Evolutionary conservation across 1,284 basidiomycete species (phyloP).

Genomic region (Puccinia horiana): DNA sequence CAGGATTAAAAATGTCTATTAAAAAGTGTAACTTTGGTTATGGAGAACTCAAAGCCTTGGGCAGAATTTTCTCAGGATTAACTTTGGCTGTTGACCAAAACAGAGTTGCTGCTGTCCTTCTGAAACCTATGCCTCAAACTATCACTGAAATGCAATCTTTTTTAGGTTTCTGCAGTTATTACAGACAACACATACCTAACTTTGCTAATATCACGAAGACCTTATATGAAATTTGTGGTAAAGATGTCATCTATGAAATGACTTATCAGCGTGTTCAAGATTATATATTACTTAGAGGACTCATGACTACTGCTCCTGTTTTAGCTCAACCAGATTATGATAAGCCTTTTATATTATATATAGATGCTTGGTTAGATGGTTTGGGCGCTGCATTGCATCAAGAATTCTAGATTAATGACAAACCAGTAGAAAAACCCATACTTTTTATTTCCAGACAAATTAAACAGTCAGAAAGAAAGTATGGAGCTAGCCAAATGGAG

Average conservation of each 20-base stretch:
- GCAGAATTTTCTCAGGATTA: neutral
- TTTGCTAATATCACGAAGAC: neutral
- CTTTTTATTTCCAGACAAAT: neutral
- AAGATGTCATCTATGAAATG: slow-evolving; percentile 5
- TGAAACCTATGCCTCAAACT: too few relatives aligned
- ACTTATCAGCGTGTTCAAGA: neutral
- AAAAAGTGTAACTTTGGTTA: slow-evolving; percentile 26
- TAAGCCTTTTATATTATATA: too few relatives aligned
- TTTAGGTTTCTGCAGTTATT: neutral
- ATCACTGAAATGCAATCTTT: too few relatives aligned
- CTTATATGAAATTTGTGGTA: neutral
- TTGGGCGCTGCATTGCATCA: too few relatives aligned
- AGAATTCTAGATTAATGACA: too few relatives aligned
- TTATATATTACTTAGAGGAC: neutral
- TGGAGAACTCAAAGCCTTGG: slow-evolving; percentile 11
- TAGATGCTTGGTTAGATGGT: too few relatives aligned
- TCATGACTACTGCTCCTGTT: neutral
- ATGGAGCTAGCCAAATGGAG: slow-evolving; percentile 15
- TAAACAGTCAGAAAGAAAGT: too few relatives aligned
- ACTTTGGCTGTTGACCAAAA: slow-evolving; percentile 2
- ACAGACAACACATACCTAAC: neutral
- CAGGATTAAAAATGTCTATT: slow-evolving; percentile 9
- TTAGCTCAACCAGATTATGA: neutral
- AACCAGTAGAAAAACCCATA: neutral
- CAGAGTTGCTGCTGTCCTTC: neutral